Evolutionary conservation across 2,329 filamentous ascomycete species (phyloP).

Genomic region (Metarhizium sp.): DNA sequence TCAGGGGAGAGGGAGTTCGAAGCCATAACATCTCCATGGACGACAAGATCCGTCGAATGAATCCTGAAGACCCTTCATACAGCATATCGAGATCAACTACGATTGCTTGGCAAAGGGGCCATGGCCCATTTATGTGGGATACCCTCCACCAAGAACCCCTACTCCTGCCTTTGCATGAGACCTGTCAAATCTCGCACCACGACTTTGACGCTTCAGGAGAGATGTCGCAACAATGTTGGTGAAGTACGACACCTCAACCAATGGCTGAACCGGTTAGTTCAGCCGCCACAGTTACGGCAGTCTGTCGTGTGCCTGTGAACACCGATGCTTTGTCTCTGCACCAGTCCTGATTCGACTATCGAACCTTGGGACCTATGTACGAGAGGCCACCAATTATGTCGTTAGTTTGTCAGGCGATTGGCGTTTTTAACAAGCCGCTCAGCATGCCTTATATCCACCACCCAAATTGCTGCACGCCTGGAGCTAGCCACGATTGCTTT

Average conservation of each 20-base stretch:
- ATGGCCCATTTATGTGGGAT: neutral
- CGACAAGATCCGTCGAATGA: neutral
- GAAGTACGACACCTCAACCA: neutral
- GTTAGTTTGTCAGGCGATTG: neutral
- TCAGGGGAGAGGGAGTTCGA: no score
- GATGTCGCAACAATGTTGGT: neutral
- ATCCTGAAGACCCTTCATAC: neutral
- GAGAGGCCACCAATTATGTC: neutral
- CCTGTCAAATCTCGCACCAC: neutral
- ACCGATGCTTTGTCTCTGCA: neutral
- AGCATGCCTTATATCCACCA: neutral
- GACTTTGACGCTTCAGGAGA: neutral
- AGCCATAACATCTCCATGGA: neutral
- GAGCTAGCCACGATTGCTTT: neutral
- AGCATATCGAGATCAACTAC: neutral
- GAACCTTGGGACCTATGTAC: neutral
- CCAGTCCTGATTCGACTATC: neutral
- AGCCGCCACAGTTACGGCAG: neutral
- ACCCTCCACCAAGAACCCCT: neutral
- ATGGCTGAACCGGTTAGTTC: neutral
- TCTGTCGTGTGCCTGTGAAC: constrained; percentile 2
- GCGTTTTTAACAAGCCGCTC: neutral
- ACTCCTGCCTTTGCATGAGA: neutral
- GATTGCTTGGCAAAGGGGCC: neutral
- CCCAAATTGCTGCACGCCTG: neutral